Base-by-base conservation (phyloP, 2,329 filamentous ascomycete genomes). In the Fusarium sp. region DNA sequence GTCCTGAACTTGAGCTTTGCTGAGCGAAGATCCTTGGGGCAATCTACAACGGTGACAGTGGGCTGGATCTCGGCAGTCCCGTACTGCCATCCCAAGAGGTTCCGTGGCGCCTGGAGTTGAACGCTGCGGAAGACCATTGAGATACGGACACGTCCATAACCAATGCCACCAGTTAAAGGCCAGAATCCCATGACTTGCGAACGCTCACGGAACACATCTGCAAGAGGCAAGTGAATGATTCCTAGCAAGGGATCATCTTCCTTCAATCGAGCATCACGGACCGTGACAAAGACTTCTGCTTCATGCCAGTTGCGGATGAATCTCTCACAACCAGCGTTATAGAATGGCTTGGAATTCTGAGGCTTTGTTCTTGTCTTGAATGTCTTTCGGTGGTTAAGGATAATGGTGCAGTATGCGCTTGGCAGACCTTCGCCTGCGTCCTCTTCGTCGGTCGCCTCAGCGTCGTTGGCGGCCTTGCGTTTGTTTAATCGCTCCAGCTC, bases 281-380 rank as follows among this genome's bases (percentile, higher is more conserved):
- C 90, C 2, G 86, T 84, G 29, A 94, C 80, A 68, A 92, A 89
- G 31, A 93, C 82, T 75, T 93, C 91, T 3, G 89, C 86, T 15
- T 84, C 87, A 18, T 82, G 83, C 86, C 91, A 93, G 75, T 93
- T 89, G 15, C 87, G 83, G 38, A 93, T 84, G 67, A 93, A 92
- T 8, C 90, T 86, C 76, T 94, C 92, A 3, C 88, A 92, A 8
- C 90, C 90, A 5, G 92, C 91, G 68, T 93, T 93, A 83, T 92
- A 93, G 77, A 93, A 93, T 0, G 92, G 92, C 72, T 92, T 93
- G 0, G 89, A 85, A 66, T 93, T 93, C 80, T 93, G 92, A 2
- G 92, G 91, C 78, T 94, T 93, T 1, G 91, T 92, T 18, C 92
- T 83, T 3, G 91, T 92, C 71, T 86, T 89, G 80, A 90, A 94